Evolutionary conservation across 176 grass and related monocot species (phyloP).

Genomic region (Oryza officinalis): DNA sequence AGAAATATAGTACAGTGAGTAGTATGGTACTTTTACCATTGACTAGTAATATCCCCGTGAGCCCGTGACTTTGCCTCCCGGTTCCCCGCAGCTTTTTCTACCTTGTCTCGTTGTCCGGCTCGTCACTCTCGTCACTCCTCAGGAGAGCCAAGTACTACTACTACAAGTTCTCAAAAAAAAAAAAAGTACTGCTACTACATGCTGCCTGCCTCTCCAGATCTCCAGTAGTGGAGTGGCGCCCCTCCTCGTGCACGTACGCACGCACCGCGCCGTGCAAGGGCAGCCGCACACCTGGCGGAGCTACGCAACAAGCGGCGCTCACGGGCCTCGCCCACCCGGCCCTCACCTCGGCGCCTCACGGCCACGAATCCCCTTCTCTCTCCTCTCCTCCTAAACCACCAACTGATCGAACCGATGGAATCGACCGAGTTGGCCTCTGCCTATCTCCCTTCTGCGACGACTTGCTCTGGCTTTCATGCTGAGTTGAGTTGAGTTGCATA

Average conservation of each 20-base stretch:
- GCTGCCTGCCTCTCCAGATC: not conserved
- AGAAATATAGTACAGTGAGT: too few relatives aligned
- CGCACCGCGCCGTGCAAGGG: not conserved
- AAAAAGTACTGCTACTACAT: too few relatives aligned
- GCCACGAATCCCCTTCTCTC: not conserved
- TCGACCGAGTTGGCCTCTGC: too few relatives aligned
- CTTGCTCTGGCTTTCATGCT: too few relatives aligned
- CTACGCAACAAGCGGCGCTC: conserved; percentile 33
- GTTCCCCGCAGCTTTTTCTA: not conserved
- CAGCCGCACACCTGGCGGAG: conserved; percentile 33
- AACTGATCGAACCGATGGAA: not conserved
- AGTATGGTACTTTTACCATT: too few relatives aligned
- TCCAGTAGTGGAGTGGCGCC: not conserved
- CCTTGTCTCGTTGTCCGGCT: not conserved
- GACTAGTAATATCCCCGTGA: not conserved
- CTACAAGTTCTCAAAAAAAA: too few relatives aligned
- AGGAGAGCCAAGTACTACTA: not conserved
- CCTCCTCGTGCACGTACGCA: too few relatives aligned
- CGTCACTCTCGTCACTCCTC: too few relatives aligned
- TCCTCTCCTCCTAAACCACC: not conserved
- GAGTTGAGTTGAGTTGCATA: too few relatives aligned
- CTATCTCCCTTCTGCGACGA: too few relatives aligned
- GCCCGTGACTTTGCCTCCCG: not conserved
- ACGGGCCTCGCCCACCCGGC: not conserved
- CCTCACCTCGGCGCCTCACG: not conserved